Evolutionary conservation across 345 rosid species (phyloP), one percentile per base, ranked within the genome.

Genomic region (Nasturtium officinale): DNA sequence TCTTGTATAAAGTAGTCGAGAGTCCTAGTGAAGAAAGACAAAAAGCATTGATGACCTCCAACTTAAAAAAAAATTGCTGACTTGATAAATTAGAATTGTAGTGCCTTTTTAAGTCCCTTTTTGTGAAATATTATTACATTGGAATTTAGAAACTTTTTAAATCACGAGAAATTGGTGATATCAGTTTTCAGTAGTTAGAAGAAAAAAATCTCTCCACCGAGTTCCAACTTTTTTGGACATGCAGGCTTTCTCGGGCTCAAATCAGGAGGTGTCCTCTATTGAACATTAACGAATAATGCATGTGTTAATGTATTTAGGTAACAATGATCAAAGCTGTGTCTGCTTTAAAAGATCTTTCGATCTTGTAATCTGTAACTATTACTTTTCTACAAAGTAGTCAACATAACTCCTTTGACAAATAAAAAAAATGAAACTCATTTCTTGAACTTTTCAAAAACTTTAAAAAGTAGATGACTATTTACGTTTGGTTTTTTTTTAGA

Each of bases 361-460:
- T 29, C 26, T 58, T 18, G 25, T 47, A 17, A 18, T 21, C 17
- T 46, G 60, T 16, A 20, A 29, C 25, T 63, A 6, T 18, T 50
- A 50, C 25, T 38, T 67, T 25, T 35, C 53, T 26, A 54, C 52
- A 25, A 40, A 50, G 25, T 29, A 48, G 29, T 29, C 6, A 40
- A 38, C 40, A 50, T 3, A 23, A 23, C 45, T 38, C n/a, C 45
- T 20, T 35, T 33, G 12, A 57, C 63, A 18, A 56, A 50, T 16
- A 45, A 30, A 47, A 12, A 30, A 30, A 30, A 47, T 18, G 25
- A 1, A 38, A 53, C 37, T 72, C 70, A 38, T 73, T 73, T 54
- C 30, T 45, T 45, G 65, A 45, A 43, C 5, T 6, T 43, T 73
- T 55, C 13, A 64, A 65, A 52, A 23, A 43, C 1, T 5, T 43